Evolutionary conservation across 2,329 filamentous ascomycete genomes (phyloP).

Genomic region (Cryphonectria parasitica): DNA sequence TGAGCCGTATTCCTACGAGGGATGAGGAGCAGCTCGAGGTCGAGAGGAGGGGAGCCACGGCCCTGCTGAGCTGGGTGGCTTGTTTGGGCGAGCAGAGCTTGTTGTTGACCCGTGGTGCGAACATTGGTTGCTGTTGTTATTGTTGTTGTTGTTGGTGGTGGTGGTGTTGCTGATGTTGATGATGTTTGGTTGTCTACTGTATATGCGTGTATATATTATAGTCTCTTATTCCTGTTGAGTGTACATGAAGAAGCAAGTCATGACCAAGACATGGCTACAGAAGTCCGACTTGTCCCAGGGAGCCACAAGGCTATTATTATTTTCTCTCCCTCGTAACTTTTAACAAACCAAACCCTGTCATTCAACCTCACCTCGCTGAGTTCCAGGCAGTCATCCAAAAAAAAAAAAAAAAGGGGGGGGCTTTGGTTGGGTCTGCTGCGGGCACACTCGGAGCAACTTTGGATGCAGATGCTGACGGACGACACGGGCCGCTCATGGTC

Average conservation of each 20-base stretch:
- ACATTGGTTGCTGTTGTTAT: conserved; percentile 33
- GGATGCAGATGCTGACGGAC: conserved; percentile 8
- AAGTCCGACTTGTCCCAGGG: background rate
- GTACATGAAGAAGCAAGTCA: background rate
- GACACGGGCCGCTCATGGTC: conserved; percentile 17
- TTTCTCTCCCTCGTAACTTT: background rate
- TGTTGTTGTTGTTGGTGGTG: too few species aligned
- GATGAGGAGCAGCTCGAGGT: conserved; percentile 22
- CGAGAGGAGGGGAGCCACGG: conserved; percentile 30
- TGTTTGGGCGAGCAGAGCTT: conserved; percentile 37
- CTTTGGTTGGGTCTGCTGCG: background rate
- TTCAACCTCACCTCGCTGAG: background rate
- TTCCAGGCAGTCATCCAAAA: background rate
- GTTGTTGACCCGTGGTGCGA: conserved; percentile 35
- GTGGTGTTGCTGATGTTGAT: too few species aligned
- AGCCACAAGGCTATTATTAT: background rate
- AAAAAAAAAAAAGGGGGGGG: conserved; percentile 8
- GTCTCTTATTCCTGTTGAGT: background rate
- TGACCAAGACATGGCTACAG: background rate
- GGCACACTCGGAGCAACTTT: conserved; percentile 5
- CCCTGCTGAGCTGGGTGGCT: conserved; percentile 34
- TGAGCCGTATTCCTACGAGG: conserved; percentile 35
- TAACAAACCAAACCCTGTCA: background rate
- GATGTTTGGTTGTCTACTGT: conserved; percentile 2
- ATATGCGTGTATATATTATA: background rate